phyloP scores from a whole-genome alignment of 768 basidiomycete species.

The Cubamyces lactineus region DNA sequence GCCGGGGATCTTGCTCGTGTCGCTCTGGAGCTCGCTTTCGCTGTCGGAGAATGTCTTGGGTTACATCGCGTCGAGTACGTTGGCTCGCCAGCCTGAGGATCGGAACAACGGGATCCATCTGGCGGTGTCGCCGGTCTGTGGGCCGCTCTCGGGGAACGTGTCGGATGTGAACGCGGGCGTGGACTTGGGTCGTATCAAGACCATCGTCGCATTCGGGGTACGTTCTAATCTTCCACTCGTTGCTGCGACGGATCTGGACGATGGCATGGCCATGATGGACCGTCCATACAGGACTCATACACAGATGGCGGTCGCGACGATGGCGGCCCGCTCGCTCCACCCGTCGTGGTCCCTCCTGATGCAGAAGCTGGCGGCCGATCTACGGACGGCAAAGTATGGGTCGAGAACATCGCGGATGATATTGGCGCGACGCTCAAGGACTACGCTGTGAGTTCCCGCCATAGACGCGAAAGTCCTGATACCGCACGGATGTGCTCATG shows the following conservation, averaged over 20 bases:
- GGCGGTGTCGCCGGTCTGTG: constrained; percentile 50
- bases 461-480: background rate
- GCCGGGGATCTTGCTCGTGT: too few relatives aligned
- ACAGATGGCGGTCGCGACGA: constrained; percentile 54
- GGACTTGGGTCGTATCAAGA: constrained; percentile 40
- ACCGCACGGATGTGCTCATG: background rate
- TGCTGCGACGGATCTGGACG: too few relatives aligned
- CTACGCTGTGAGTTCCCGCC: constrained; percentile 48
- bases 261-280: too few relatives aligned
- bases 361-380: constrained; percentile 53
- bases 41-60: background rate
- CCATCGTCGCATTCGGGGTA: constrained; percentile 58
- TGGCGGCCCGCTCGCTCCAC: constrained; percentile 45
- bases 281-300: constrained; percentile 53
- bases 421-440: constrained; percentile 48
- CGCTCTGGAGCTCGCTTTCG: background rate
- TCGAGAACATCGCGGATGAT: constrained; percentile 47
- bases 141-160: constrained; percentile 41
- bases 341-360: constrained; percentile 46
- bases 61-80: background rate
- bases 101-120: constrained; percentile 41
- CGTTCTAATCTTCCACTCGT: too few relatives aligned
- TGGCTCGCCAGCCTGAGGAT: background rate
- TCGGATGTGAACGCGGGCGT: constrained; percentile 56
- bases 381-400: constrained; percentile 56